phyloP scores from a whole-genome alignment of 306 rosid species.

The Malus sylvestris region DNA sequence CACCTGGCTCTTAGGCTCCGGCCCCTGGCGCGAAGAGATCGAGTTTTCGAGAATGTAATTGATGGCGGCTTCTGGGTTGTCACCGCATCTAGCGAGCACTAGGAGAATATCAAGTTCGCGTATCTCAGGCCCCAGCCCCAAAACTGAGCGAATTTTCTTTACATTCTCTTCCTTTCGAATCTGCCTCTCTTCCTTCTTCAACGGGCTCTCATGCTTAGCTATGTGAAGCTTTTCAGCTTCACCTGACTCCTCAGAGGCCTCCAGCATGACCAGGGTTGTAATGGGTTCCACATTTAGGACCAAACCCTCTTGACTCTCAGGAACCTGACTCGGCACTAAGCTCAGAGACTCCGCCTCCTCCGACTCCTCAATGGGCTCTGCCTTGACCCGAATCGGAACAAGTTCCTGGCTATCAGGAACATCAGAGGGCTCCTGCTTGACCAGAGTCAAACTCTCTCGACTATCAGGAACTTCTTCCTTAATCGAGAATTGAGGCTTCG shows the following conservation, averaged over 20 bases:
- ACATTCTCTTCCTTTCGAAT: neutral
- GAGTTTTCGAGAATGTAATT: neutral
- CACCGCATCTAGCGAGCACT: neutral
- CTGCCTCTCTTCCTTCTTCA: neutral
- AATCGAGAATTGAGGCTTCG: neutral
- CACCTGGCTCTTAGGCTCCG: neutral
- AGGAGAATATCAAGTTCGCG: neutral
- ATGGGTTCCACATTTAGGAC: neutral
- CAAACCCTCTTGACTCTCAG: neutral
- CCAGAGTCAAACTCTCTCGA: neutral
- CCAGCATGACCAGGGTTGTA: neutral
- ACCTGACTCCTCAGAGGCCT: neutral
- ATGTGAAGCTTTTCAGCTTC: neutral
- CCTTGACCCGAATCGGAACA: neutral
- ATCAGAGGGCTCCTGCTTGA: neutral
- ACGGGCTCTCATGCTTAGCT: neutral
- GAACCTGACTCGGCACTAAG: neutral
- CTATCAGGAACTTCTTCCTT: neutral
- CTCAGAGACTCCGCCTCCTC: neutral
- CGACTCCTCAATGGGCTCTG: neutral
- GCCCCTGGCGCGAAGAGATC: neutral
- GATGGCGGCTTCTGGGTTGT: constrained; percentile 10
- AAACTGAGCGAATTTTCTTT: constrained; percentile 6
- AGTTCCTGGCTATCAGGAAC: neutral
- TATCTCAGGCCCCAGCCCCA: constrained; percentile 6